A percentile compares a stretch with the other conserved stretches of the same genome.
phyloP scores from a whole-genome alignment of 164 flowering plant genomes.

The Vitis rupestris region DNA sequence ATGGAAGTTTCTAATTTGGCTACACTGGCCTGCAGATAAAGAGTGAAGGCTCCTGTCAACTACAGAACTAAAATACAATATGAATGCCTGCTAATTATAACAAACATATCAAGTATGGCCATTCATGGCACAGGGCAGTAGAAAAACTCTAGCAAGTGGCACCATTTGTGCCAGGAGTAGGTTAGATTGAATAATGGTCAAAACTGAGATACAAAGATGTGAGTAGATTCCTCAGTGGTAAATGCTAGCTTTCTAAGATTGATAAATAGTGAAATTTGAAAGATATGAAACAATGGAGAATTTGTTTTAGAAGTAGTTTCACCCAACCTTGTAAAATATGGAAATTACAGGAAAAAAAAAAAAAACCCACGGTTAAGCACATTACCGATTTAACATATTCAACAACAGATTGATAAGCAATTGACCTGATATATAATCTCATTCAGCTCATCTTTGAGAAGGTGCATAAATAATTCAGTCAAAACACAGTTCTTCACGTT shows the following conservation, averaged over 20 bases:
- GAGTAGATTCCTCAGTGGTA: no score
- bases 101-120: not conserved
- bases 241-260: no score
- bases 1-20: conserved; percentile 90
- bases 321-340: no score
- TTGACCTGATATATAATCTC: conserved; percentile 89
- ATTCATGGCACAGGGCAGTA: not conserved
- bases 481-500: conserved; percentile 57
- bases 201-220: not conserved
- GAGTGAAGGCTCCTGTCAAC: conserved; percentile 6
- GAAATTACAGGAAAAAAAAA: no score
- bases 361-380: not conserved
- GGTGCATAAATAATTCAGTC: conserved; percentile 78
- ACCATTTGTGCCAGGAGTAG: not conserved
- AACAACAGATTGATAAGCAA: not conserved
- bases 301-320: no score
- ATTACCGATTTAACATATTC: not conserved
- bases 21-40: conserved; percentile 73
- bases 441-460: conserved; percentile 91
- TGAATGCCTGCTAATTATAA: not conserved
- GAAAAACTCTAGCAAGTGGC: not conserved
- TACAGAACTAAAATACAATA: not conserved
- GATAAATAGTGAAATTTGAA: no score
- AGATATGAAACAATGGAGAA: no score
- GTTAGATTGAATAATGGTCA: not conserved